These are phyloP conservation scores for Teratosphaeria viscida DNA, from an alignment of 2,329 filamentous ascomycete genomes.

Conservation along the genomic window DNA sequence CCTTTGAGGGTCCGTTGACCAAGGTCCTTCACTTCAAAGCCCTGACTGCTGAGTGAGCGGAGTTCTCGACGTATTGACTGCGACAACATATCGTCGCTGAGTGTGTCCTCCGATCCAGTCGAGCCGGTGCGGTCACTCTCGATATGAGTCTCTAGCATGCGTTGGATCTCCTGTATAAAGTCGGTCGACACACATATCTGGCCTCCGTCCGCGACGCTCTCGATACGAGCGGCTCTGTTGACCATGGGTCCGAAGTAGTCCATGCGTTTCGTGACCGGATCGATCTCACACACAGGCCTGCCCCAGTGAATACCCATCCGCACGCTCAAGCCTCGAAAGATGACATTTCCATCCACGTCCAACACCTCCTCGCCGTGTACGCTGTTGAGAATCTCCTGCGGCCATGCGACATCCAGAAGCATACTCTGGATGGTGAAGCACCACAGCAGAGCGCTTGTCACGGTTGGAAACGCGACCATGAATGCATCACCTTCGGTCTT, in stretches of 20 bases:
- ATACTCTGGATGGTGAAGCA: slow-evolving; percentile 87
- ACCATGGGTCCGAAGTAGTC: slow-evolving; percentile 99
- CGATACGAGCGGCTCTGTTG: slow-evolving; percentile 90
- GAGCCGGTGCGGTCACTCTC: slow-evolving; percentile 66
- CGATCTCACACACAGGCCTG: slow-evolving; percentile 83
- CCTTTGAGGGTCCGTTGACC: slow-evolving; percentile 94
- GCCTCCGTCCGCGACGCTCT: slow-evolving; percentile 85
- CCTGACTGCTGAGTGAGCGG: slow-evolving; percentile 74
- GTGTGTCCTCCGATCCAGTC: slow-evolving; percentile 59
- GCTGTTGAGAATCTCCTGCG: slow-evolving; percentile 80
- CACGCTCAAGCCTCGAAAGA: slow-evolving; percentile 89
- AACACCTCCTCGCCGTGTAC: slow-evolving; percentile 71
- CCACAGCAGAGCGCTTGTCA: slow-evolving; percentile 89
- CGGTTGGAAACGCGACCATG: slow-evolving; percentile 97
- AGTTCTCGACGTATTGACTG: slow-evolving; percentile 77
- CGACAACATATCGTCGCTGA: slow-evolving; percentile 65
- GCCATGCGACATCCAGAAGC: slow-evolving; percentile 84
- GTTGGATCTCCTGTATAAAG: slow-evolving; percentile 91
- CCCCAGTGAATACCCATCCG: slow-evolving; percentile 98
- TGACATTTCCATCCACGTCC: slow-evolving; percentile 76
- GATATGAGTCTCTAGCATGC: slow-evolving; percentile 78
- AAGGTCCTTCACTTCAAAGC: slow-evolving; percentile 93
- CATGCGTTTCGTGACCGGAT: slow-evolving; percentile 95
- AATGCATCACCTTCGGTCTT: slow-evolving; percentile 99
- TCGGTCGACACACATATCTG: slow-evolving; percentile 96